A percentile compares a stretch with the other conserved stretches of the same genome.
Evolutionary conservation across 2,329 filamentous ascomycete genomes (phyloP).

Genomic region (Zymoseptoria brevis): DNA sequence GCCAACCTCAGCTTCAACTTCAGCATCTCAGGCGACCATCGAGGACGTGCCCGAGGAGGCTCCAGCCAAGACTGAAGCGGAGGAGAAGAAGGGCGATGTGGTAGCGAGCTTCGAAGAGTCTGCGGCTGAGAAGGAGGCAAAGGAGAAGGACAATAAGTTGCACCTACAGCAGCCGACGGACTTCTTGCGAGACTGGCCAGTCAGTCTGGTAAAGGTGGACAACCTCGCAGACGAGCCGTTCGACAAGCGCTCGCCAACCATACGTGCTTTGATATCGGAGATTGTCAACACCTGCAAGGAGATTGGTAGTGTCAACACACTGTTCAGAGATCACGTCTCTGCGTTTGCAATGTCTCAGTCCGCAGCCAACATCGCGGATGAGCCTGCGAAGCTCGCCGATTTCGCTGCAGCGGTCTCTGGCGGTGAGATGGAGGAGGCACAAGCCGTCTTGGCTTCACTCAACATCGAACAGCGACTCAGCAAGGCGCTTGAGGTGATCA

Average conservation of each 20-base stretch:
- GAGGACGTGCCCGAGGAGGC: slow-evolving; percentile 21
- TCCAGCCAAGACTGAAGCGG: slow-evolving; percentile 34
- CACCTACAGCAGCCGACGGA: slow-evolving; percentile 67
- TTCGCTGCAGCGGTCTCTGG: slow-evolving; percentile 96
- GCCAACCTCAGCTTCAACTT: slow-evolving; percentile 27
- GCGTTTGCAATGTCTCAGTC: slow-evolving; percentile 95
- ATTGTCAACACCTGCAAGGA: slow-evolving; percentile 99
- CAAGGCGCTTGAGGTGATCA: slow-evolving; percentile 84
- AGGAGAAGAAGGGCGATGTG: slow-evolving; percentile 80
- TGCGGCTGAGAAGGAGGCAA: slow-evolving; percentile 46
- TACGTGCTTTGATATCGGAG: slow-evolving; percentile 89
- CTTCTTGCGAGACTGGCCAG: slow-evolving; percentile 82
- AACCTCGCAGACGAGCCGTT: slow-evolving; percentile 83
- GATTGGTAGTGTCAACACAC: slow-evolving; percentile 82
- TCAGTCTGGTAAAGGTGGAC: slow-evolving; percentile 91
- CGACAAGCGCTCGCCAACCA: slow-evolving; percentile 81
- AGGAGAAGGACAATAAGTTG: slow-evolving; percentile 27
- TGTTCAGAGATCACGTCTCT: slow-evolving; percentile 95
- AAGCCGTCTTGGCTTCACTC: slow-evolving; percentile 80
- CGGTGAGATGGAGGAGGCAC: slow-evolving; percentile 82
- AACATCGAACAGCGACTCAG: slow-evolving; percentile 88
- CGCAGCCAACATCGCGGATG: slow-evolving; percentile 87
- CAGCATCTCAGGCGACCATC: slow-evolving; percentile 44
- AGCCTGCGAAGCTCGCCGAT: slow-evolving; percentile 90
- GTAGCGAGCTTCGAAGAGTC: slow-evolving; percentile 94